phyloP scores from a whole-genome alignment of 108 stramenopile species.

The Cyclotella cryptica region DNA sequence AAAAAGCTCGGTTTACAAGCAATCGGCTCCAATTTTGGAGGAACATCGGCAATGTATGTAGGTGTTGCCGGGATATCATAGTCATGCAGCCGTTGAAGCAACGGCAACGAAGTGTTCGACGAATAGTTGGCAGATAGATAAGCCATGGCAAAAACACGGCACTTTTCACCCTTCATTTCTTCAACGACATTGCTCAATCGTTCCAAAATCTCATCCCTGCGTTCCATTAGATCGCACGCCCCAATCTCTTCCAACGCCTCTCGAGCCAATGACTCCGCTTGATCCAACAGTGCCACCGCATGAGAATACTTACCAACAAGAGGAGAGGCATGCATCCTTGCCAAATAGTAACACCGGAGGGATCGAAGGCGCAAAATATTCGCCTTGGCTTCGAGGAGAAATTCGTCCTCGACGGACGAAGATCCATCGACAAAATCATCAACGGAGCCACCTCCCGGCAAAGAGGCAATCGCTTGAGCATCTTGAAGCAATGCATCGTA shows the following conservation, averaged over 20 bases:
- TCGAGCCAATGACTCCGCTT: slow-evolving; percentile 57
- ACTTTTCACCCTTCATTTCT: slow-evolving; percentile 51
- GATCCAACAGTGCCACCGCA: slow-evolving; percentile 67
- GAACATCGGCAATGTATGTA: slow-evolving; percentile 38
- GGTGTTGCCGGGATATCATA: slow-evolving; percentile 60
- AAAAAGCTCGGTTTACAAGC: slow-evolving; percentile 80
- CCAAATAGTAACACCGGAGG: slow-evolving; percentile 68
- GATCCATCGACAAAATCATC: slow-evolving; percentile 33
- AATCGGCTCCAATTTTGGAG: slow-evolving; percentile 53
- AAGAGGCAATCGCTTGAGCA: slow-evolving; percentile 61
- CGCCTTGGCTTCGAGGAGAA: slow-evolving; percentile 77
- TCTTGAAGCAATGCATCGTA: slow-evolving; percentile 85
- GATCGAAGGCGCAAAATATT: slow-evolving; percentile 77
- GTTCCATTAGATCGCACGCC: slow-evolving; percentile 81
- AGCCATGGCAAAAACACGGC: slow-evolving; percentile 42
- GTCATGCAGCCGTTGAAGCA: slow-evolving; percentile 71
- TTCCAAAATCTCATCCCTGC: slow-evolving; percentile 58
- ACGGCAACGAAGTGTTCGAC: slow-evolving; percentile 27
- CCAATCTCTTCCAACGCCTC: slow-evolving; percentile 84
- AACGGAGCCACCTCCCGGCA: slow-evolving; percentile 54
- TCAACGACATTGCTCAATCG: slow-evolving; percentile 55
- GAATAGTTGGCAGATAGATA: slow-evolving; percentile 37
- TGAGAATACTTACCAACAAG: slow-evolving; percentile 50
- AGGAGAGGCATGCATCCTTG: slow-evolving; percentile 56
- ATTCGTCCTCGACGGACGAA: slow-evolving; percentile 70